Evolutionary conservation across 257 asterid genomes (phyloP).

Genomic region (Solanum ossicruentum): DNA sequence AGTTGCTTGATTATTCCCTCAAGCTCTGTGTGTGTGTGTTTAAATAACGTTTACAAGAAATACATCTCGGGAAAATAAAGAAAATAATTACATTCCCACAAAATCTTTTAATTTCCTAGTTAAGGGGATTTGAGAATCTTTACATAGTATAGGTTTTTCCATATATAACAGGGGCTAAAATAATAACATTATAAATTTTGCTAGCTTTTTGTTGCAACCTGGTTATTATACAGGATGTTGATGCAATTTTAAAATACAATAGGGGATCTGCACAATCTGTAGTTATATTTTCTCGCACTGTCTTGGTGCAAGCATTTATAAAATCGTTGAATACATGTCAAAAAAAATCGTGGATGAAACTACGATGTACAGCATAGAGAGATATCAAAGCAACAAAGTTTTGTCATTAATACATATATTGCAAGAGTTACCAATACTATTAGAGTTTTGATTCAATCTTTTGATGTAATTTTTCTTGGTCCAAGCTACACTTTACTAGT

Average conservation of each 20-base stretch:
- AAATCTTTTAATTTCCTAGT: not conserved
- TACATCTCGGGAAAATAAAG: not conserved
- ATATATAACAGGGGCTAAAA: not conserved
- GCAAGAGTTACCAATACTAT: too few relatives aligned
- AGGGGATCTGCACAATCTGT: not conserved
- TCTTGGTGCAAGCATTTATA: not conserved
- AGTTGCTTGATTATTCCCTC: not conserved
- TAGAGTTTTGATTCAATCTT: not conserved
- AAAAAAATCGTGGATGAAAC: not conserved
- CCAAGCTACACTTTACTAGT: not conserved
- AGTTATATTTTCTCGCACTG: not conserved
- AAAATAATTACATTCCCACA: not conserved
- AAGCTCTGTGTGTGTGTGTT: not conserved
- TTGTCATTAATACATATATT: not conserved
- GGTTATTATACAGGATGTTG: not conserved
- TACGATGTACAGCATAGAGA: not conserved
- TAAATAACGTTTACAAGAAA: not conserved
- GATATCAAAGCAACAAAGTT: not conserved
- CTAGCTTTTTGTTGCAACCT: not conserved
- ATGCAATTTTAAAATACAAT: not conserved
- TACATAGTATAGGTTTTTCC: not conserved
- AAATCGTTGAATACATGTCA: not conserved
- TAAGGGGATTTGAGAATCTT: not conserved
- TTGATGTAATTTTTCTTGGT: not conserved
- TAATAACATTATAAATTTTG: not conserved